Percentiles rank a stretch among this genome's conserved stretches.
phyloP scores from a whole-genome alignment of 2,329 filamentous ascomycete species.

The Fusarium fujikuroi region DNA sequence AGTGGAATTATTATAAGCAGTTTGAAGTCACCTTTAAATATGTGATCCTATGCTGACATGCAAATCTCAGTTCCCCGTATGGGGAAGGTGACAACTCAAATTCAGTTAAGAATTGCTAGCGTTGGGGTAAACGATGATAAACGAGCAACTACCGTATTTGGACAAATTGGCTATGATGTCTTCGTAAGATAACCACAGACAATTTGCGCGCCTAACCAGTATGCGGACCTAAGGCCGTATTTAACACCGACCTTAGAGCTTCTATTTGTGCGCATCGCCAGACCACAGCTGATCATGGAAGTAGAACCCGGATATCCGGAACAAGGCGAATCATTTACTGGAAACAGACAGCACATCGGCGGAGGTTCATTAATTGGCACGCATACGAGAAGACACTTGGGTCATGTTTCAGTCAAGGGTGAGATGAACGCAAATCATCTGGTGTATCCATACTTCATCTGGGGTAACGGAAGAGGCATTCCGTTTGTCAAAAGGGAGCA shows the following conservation, averaged over 20 bases:
- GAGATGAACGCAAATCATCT: not conserved
- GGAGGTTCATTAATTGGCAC: not conserved
- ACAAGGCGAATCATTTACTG: not conserved
- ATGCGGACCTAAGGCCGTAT: not conserved
- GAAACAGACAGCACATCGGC: not conserved
- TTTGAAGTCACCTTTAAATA: not conserved
- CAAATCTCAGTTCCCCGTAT: fast-evolving
- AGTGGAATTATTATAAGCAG: not conserved
- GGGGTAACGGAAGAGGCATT: not conserved
- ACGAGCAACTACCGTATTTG: not conserved
- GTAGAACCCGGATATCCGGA: not conserved
- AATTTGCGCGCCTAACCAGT: not conserved
- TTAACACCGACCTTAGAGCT: not conserved
- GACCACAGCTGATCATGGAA: not conserved
- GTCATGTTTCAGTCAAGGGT: not conserved
- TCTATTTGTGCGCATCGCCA: not conserved
- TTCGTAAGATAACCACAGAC: not conserved
- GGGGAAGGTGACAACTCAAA: not conserved
- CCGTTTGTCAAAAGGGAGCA: not conserved
- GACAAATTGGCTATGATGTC: not conserved
- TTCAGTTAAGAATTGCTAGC: fast-evolving
- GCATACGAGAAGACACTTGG: not conserved
- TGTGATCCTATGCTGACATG: fast-evolving
- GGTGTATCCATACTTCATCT: not conserved
- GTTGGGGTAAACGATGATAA: not conserved